These are phyloP conservation scores for Clarireedia hainanense DNA, from an alignment of 2,329 filamentous ascomycete species.

Conservation along the genomic window DNA sequence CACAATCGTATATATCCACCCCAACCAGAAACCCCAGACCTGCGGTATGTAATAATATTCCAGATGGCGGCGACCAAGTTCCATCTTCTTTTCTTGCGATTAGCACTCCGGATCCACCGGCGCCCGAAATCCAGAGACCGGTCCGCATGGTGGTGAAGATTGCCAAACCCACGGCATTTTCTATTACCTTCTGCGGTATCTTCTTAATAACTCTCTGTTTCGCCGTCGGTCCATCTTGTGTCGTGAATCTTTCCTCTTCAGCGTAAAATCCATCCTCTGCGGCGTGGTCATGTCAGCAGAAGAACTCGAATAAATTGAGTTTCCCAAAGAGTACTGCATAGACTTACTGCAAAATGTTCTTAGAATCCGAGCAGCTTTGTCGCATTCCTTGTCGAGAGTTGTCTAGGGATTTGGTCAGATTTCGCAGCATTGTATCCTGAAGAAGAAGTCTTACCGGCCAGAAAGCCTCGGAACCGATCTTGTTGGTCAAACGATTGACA, in stretches of 20 bases:
- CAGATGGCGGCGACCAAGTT: slow-evolving; percentile 84
- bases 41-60: slow-evolving; percentile 81
- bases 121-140: slow-evolving; percentile 84
- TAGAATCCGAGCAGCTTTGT: slow-evolving; percentile 82
- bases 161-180: slow-evolving; percentile 81
- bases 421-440: background rate
- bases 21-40: slow-evolving; percentile 84
- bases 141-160: slow-evolving; percentile 96
- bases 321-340: slow-evolving; percentile 16
- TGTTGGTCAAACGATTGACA: slow-evolving; percentile 75
- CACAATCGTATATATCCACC: slow-evolving; percentile 92
- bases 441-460: slow-evolving; percentile 46
- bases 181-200: slow-evolving; percentile 78
- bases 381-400: slow-evolving; percentile 76
- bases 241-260: slow-evolving; percentile 34
- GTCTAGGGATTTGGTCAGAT: slow-evolving; percentile 31
- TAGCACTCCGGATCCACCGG: slow-evolving; percentile 81
- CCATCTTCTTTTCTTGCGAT: slow-evolving; percentile 77
- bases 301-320: slow-evolving; percentile 1
- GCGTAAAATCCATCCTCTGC: slow-evolving; percentile 61
- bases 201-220: slow-evolving; percentile 62
- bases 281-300: slow-evolving; percentile 2
- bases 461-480: slow-evolving; percentile 72
- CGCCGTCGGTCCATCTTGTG: slow-evolving; percentile 31
- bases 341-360: slow-evolving; percentile 79